phyloP scores from a whole-genome alignment of 2,329 filamentous ascomycete species.

The Davidsoniella eucalypti region DNA sequence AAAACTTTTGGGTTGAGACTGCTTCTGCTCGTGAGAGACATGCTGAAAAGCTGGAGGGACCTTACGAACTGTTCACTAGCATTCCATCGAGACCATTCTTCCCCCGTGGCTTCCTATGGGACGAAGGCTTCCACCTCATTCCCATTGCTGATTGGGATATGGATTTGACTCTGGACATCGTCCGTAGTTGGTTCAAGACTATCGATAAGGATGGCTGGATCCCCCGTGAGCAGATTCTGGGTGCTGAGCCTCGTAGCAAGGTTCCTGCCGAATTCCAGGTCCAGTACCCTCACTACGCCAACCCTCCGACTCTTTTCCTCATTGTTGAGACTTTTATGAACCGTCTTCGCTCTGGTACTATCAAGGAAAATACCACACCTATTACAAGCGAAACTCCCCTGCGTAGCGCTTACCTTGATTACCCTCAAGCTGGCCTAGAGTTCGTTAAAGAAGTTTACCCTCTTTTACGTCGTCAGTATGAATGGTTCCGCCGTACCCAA shows the following conservation, averaged over 20 bases:
- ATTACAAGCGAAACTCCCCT: constrained; percentile 10
- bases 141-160: constrained; percentile 90
- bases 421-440: constrained; percentile 43
- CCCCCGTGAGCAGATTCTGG: constrained; percentile 85
- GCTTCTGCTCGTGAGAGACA: constrained; percentile 59
- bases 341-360: constrained; percentile 38
- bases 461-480: constrained; percentile 71
- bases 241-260: constrained; percentile 80
- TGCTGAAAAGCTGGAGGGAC: constrained; percentile 56
- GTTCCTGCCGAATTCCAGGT: constrained; percentile 85
- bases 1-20: constrained; percentile 89
- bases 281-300: constrained; percentile 94
- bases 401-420: constrained; percentile 12
- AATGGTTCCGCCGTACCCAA: constrained; percentile 92
- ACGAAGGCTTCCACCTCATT: constrained; percentile 89
- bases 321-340: constrained; percentile 72
- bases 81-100: constrained; percentile 93
- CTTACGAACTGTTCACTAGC: constrained; percentile 77
- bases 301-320: constrained; percentile 88
- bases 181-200: constrained; percentile 88
- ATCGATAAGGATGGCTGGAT: constrained; percentile 99
- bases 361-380: constrained; percentile 7
- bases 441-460: constrained; percentile 72
- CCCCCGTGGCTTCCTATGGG: constrained; percentile 91
- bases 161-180: constrained; percentile 70